These are phyloP conservation scores for Podospora sp. DNA, from an alignment of 495 filamentous ascomycete species.

Conservation along the genomic window DNA sequence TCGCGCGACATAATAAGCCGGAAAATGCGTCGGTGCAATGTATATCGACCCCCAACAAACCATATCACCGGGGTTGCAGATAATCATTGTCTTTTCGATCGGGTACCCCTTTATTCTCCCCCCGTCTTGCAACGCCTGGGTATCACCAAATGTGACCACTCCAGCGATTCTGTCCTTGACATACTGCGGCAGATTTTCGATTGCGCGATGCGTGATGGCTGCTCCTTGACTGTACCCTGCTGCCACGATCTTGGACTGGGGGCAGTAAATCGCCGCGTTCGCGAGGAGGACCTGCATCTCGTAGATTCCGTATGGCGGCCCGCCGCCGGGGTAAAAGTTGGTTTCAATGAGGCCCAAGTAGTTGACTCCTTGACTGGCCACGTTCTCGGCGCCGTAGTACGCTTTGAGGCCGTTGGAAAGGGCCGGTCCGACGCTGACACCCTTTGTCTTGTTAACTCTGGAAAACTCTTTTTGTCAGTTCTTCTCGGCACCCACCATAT, in stretches of 20 bases:
- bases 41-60: conserved; percentile 4
- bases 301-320: not conserved
- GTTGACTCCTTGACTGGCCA: conserved; percentile 7
- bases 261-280: conserved; percentile 5
- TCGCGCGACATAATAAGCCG: not conserved
- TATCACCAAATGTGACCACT: conserved; percentile 10
- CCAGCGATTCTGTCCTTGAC: not conserved
- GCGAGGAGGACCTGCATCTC: conserved; percentile 6
- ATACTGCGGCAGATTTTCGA: not conserved
- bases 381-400: conserved; percentile 4
- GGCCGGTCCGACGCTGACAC: not conserved
- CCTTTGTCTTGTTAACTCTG: not conserved
- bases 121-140: not conserved
- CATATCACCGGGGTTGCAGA: conserved; percentile 12
- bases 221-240: conserved; percentile 8
- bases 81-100: not conserved
- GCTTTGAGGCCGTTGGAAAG: conserved; percentile 9
- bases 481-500: not conserved
- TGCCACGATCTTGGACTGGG: not conserved
- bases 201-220: conserved; percentile 9
- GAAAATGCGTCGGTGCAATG: not conserved
- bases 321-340: conserved; percentile 6
- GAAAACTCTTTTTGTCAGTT: too few species aligned
- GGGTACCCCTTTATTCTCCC: conserved; percentile 5
- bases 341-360: conserved; percentile 9